Evolutionary conservation across 129 eudicot species (phyloP), one percentile per base, ranked within the genome.

Genomic region (Tagetes patula): DNA sequence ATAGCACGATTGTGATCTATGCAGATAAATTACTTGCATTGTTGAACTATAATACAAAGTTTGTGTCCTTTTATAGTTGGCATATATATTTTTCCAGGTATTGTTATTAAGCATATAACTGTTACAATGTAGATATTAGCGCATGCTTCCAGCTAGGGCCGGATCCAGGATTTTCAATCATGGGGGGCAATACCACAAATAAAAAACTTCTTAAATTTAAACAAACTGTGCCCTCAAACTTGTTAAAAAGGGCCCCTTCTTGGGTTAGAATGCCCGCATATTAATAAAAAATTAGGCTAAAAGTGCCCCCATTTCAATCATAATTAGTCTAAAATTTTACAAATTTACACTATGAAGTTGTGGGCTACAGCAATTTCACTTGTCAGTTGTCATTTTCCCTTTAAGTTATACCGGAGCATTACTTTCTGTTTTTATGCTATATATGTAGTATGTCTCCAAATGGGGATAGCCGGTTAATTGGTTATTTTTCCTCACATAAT

Each of bases 91-190:
- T 48, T 42, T 37, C 37, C 27, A 55, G 55, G 69, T 69, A 37
- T 69, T 59, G 45, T 69, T 59, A 13, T 36, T 5, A 31, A 45
- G n/a, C 49, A 20, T 36, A 41, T 14, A 48, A 47, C 38, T 0
- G 42, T 61, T 61, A 72, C 45, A 73, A 62, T 12, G 75, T 52
- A 70, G 50, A 10, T 14, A 52, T 71, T 71, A 54, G 65, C 55
- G 61, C 33, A 45, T 41, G 43, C 77, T 61, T 59, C 31, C 61
- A 73, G 60, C 69, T 4, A 73, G 27, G 27, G 27, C 27, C 27
- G 27, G 27, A 20, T 20, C 27, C 27, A 20, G 27, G 27, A 20
- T 20, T 20, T 20, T 20, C 27, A 20, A 20, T 20, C 27, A 20
- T 20, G 27, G 27, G 27, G 27, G 27, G 27, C 27, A 20, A 20